Percentiles rank a stretch among this genome's conserved stretches.
Conservation (phyloP, 805 yeast genomes). For the Tetrapisispora taiwanensis region DNA sequence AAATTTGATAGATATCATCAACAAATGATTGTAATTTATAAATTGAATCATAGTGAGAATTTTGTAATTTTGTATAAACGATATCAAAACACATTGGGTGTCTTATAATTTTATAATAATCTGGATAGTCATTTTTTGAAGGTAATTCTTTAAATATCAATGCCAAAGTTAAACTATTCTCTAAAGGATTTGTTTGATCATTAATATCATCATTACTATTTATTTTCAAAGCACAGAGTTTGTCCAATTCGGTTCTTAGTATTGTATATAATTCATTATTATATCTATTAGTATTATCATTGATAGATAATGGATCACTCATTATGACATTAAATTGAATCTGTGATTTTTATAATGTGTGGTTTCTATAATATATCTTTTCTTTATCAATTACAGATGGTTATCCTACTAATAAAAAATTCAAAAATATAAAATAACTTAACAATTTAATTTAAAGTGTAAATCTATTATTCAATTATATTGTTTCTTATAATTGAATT, state of each 20-base stretch:
- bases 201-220: not conserved
- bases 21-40: slow-evolving; percentile 57
- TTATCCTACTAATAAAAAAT: too few relatives aligned
- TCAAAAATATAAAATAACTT: too few relatives aligned
- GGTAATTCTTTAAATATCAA: slow-evolving; percentile 42
- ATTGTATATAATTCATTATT: not conserved
- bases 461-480: too few relatives aligned
- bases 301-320: not conserved
- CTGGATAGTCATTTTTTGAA: slow-evolving; percentile 52
- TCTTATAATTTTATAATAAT: slow-evolving; percentile 68
- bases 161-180: slow-evolving; percentile 19
- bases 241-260: slow-evolving; percentile 10
- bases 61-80: slow-evolving; percentile 50
- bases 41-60: slow-evolving; percentile 25
- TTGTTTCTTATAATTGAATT: too few relatives aligned
- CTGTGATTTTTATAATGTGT: too few relatives aligned
- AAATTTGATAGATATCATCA: slow-evolving; percentile 68
- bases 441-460: too few relatives aligned
- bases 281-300: not conserved
- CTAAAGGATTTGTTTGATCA: slow-evolving; percentile 1
- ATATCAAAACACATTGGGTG: slow-evolving; percentile 73
- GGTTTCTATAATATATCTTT: too few relatives aligned
- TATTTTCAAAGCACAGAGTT: slow-evolving; percentile 14
- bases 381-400: too few relatives aligned
- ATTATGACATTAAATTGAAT: not conserved